Evolutionary conservation across 306 rosid genomes (phyloP), one percentile per base, ranked within the genome.

Genomic region (Dalbergia cultrata): DNA sequence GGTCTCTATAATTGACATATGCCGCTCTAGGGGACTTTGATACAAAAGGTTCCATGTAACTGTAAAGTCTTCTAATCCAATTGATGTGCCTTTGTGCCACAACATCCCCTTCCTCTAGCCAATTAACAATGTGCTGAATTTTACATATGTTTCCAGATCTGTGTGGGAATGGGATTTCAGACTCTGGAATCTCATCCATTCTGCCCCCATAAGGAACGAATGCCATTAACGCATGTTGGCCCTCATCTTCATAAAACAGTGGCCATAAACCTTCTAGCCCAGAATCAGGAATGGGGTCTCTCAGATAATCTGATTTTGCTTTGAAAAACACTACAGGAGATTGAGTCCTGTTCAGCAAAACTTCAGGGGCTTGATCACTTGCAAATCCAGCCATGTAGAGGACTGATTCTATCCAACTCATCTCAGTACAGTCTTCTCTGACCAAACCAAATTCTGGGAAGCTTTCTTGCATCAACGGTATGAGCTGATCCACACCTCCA

Each of bases 401-500:
- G 9, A 61, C 22, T 2, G 76, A 81, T 11, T 34, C 76, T 44
- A 74, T 74, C 70, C 80, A 81, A 19, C 80, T 81, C 85, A 67
- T 67, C 47, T 81, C 85, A 58, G 5, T 47, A 18, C 72, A 75
- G 1, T 81, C 81, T 67, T 81, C 85, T 59, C 22, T 81, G 2
- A 81, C 69, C 81, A 75, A 81, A 75, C 85, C 85, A 39, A 89
- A 49, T 19, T 87, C 86, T 0, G 91, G 90, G 33, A 91, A 89
- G 12, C 35, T 70, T 61, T 86, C 61, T 3, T 68, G 33, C 86
- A 91, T 53, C 74, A 85, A 66, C 8, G 84, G 45, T 4, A 86
- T 62, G 21, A 88, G 81, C 2, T 81, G 5, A 59, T 81, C 85
- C 4, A 12, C 39, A 49, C 72, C 33, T 45, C 95, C 93, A 3